These are phyloP conservation scores for Candida anglica DNA, from an alignment of 805 yeast species.

Conservation along the genomic window DNA sequence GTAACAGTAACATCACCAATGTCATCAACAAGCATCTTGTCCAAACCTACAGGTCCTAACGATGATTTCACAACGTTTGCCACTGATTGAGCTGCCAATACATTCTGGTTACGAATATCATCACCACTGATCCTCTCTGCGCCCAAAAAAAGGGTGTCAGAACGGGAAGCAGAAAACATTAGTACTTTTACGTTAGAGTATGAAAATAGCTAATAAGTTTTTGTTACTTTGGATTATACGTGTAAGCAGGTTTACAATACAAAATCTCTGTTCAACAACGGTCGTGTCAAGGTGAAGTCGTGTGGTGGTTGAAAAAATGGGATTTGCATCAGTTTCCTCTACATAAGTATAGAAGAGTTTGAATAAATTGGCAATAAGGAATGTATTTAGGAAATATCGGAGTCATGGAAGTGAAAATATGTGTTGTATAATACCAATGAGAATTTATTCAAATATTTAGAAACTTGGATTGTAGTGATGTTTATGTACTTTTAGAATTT, in stretches of 20 bases:
- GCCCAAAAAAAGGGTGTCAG: constrained; percentile 90
- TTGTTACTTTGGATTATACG: not conserved
- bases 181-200: not conserved
- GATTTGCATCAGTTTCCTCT: too few relatives aligned
- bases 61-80: constrained; percentile 88
- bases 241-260: not conserved
- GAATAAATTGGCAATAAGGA: too few relatives aligned
- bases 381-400: too few relatives aligned
- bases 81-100: constrained; percentile 84
- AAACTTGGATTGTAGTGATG: too few relatives aligned
- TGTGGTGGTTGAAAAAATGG: too few relatives aligned
- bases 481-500: too few relatives aligned
- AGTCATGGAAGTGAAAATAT: too few relatives aligned
- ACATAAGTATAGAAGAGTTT: too few relatives aligned
- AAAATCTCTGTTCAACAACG: not conserved
- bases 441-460: too few relatives aligned
- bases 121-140: constrained; percentile 96
- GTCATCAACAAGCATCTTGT: constrained; percentile 97
- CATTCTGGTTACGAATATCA: constrained; percentile 94
- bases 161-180: constrained; percentile 75
- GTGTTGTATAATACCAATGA: too few relatives aligned
- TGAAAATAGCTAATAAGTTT: not conserved
- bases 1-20: constrained; percentile 99
- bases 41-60: constrained; percentile 96
- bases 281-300: not conserved